A percentile compares a stretch with the other conserved stretches of the same genome.
Evolutionary conservation across 352 stramenopile species (phyloP).

Genomic region (Globisporangium ultimum): DNA sequence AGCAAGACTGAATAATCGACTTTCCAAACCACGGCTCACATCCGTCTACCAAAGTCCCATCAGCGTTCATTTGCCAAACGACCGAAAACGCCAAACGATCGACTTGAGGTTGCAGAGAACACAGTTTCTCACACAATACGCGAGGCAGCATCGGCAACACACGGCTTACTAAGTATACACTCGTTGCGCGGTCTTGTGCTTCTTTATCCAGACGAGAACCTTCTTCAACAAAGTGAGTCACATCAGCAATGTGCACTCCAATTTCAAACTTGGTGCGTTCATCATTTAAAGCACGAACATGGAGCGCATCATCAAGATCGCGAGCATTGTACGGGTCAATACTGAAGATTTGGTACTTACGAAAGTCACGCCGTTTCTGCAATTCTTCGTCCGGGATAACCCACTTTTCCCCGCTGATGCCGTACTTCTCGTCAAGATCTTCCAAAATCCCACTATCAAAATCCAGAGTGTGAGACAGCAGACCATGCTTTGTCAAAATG

Average conservation of each 20-base stretch:
- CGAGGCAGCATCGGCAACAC: conserved; percentile 96
- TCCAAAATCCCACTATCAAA: conserved; percentile 63
- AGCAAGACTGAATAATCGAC: conserved; percentile 97
- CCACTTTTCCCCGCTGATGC: conserved; percentile 67
- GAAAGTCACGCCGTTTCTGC: conserved; percentile 87
- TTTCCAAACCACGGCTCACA: conserved; percentile 95
- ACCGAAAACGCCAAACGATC: conserved; percentile 94
- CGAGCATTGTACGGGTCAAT: conserved; percentile 97
- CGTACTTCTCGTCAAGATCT: conserved; percentile 78
- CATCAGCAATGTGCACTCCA: conserved; percentile 98
- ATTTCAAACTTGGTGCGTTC: conserved; percentile 79
- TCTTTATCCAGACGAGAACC: conserved; percentile 93
- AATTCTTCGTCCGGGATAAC: conserved; percentile 79
- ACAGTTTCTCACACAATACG: conserved; percentile 95
- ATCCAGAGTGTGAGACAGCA: conserved; percentile 74
- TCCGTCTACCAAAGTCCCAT: conserved; percentile 90
- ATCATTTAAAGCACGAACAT: conserved; percentile 78
- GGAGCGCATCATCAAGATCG: conserved; percentile 96
- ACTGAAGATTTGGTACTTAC: conserved; percentile 91
- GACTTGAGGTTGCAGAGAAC: conserved; percentile 95
- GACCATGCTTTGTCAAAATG: conserved; percentile 89
- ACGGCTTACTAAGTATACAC: conserved; percentile 95
- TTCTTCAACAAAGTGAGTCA: conserved; percentile 94
- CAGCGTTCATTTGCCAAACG: conserved; percentile 96
- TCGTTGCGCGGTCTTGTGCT: conserved; percentile 91